phyloP scores from a whole-genome alignment of 2,329 filamentous ascomycete genomes.

The Aaosphaeria arxii region DNA sequence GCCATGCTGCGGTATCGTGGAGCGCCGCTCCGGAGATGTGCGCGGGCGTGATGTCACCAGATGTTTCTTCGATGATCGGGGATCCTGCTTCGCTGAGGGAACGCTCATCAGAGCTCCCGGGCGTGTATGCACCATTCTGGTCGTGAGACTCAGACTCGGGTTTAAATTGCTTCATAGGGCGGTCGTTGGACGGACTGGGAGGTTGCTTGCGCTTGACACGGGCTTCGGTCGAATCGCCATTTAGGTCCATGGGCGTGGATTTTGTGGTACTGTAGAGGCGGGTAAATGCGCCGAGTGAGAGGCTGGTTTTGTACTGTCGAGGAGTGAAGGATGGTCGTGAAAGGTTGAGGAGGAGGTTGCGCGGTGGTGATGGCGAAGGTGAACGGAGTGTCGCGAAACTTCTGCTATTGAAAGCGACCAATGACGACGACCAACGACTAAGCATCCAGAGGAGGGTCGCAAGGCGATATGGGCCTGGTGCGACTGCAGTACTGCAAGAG shows the following conservation, averaged over 20 bases:
- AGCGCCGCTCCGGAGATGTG: conserved; percentile 43
- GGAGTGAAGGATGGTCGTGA: conserved; percentile 3
- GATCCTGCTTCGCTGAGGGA: conserved; percentile 9
- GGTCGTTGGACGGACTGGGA: conserved; percentile 48
- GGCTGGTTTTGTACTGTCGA: neutral
- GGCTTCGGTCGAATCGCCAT: conserved; percentile 46
- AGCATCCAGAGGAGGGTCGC: conserved; percentile 15
- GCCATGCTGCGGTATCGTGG: conserved; percentile 81
- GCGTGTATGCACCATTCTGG: conserved; percentile 26
- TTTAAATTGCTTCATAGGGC: conserved; percentile 55
- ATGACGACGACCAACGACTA: conserved; percentile 21
- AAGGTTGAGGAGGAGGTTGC: conserved; percentile 8
- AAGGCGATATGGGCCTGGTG: neutral
- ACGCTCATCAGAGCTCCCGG: conserved; percentile 15
- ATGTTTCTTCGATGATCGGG: conserved; percentile 34
- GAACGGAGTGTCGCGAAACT: conserved; percentile 13
- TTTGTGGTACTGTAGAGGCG: neutral
- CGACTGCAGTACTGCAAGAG: neutral
- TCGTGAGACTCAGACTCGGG: conserved; percentile 44
- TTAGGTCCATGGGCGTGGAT: conserved; percentile 45
- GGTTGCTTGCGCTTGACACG: conserved; percentile 56
- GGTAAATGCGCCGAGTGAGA: neutral
- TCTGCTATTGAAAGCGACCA: conserved; percentile 25
- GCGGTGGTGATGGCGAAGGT: neutral
- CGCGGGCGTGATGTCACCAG: conserved; percentile 41